A percentile compares a stretch with the other conserved stretches of the same genome.
Conservation (phyloP, 2,329 filamentous ascomycete genomes). For the Cladosporium oxysporum region DNA sequence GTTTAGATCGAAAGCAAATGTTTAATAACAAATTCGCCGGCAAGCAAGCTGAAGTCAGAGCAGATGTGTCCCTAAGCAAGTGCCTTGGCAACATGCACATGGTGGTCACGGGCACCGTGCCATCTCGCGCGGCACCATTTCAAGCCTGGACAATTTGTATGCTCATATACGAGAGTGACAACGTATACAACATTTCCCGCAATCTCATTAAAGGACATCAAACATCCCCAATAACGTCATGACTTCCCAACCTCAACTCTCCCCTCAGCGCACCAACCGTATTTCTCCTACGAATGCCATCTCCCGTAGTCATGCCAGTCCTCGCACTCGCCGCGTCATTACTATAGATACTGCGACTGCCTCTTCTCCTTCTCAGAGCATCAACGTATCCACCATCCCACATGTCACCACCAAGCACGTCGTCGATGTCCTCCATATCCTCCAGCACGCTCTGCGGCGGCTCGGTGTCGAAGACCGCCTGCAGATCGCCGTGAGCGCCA, state of each 20-base stretch:
- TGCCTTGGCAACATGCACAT: too few relatives aligned
- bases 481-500: conserved; percentile 70
- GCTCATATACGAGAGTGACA: neutral
- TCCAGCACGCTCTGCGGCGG: conserved; percentile 59
- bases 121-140: neutral
- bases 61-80: too few relatives aligned
- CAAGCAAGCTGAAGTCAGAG: too few relatives aligned
- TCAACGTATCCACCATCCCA: conserved; percentile 38
- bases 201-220: neutral
- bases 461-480: conserved; percentile 71
- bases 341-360: conserved; percentile 29
- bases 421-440: conserved; percentile 52
- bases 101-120: neutral
- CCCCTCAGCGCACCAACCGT: conserved; percentile 6
- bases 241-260: conserved; percentile 13
- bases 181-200: neutral
- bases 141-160: neutral
- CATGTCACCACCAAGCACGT: conserved; percentile 45
- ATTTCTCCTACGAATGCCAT: conserved; percentile 11
- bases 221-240: conserved; percentile 14
- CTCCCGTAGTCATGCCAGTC: neutral
- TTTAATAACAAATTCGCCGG: too few relatives aligned
- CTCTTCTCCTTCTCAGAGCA: conserved; percentile 31
- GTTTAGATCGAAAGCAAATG: too few relatives aligned
- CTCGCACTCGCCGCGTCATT: conserved; percentile 6